These are phyloP conservation scores for Solanum pimpinellifolium DNA, from an alignment of 257 asterid species.

Conservation along the genomic window DNA sequence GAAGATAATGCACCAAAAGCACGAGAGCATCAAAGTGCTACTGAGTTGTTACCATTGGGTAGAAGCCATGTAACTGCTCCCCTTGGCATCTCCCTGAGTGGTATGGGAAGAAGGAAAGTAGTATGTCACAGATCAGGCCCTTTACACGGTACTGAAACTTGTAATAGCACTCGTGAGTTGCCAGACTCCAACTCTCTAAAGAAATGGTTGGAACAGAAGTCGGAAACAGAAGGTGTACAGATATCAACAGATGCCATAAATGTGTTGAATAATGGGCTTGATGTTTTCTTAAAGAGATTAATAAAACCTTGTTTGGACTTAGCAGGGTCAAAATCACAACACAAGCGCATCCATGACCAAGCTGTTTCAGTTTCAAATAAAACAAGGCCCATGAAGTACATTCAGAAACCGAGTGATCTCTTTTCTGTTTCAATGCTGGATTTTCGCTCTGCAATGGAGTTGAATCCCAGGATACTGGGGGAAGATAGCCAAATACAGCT, in stretches of 20 bases:
- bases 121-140: conserved; percentile 13
- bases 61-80: conserved; percentile 53
- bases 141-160: conserved; percentile 19
- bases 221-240: conserved; percentile 34
- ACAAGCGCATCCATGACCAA: conserved; percentile 18
- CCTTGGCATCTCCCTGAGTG: conserved; percentile 34
- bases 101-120: conserved; percentile 24
- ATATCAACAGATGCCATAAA: conserved; percentile 36
- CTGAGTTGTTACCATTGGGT: conserved; percentile 50
- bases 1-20: conserved; percentile 26
- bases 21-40: conserved; percentile 56
- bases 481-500: conserved; percentile 47
- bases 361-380: conserved; percentile 17
- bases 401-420: conserved; percentile 7
- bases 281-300: conserved; percentile 42
- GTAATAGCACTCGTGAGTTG: conserved; percentile 32
- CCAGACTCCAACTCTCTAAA: conserved; percentile 34
- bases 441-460: conserved; percentile 41
- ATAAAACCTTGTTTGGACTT: conserved; percentile 44
- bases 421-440: conserved; percentile 40
- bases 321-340: conserved; percentile 30
- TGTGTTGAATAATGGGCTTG: conserved; percentile 50
- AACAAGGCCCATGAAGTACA: conserved; percentile 8
- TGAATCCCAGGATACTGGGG: conserved; percentile 43
- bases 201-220: conserved; percentile 41